Conservation (phyloP, 2,329 filamentous ascomycete species). For the Pseudocercospora ulei region DNA sequence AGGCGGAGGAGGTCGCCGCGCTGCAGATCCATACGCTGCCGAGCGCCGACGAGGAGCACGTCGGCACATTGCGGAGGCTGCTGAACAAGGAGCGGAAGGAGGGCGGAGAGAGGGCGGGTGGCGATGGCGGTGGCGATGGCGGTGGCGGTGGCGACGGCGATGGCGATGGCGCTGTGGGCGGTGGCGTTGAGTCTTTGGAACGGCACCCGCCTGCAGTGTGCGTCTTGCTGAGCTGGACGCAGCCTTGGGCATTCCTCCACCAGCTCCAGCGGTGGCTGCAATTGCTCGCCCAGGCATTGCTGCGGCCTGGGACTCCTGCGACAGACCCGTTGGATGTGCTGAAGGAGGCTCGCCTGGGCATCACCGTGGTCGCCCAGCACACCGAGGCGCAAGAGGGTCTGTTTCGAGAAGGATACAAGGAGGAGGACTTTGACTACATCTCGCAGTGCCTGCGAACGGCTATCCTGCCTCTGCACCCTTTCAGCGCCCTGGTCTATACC, state of each 20-base stretch:
- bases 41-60: slow-evolving; percentile 29
- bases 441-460: slow-evolving; percentile 86
- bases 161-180: slow-evolving; percentile 12
- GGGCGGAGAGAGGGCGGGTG: slow-evolving; percentile 12
- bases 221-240: slow-evolving; percentile 88
- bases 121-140: slow-evolving; percentile 11
- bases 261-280: slow-evolving; percentile 84
- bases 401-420: slow-evolving; percentile 87
- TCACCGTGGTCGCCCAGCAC: slow-evolving; percentile 94
- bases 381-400: slow-evolving; percentile 84
- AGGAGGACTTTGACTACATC: slow-evolving; percentile 93
- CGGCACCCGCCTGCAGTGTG: slow-evolving; percentile 46
- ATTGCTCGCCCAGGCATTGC: slow-evolving; percentile 64
- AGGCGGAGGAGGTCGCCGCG: slow-evolving; percentile 31
- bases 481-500: slow-evolving; percentile 51
- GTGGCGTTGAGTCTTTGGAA: slow-evolving; percentile 6
- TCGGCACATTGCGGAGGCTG: slow-evolving; percentile 25
- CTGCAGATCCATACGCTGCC: slow-evolving; percentile 32
- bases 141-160: slow-evolving; percentile 15
- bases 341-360: slow-evolving; percentile 79
- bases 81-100: slow-evolving; percentile 20
- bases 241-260: slow-evolving; percentile 85
- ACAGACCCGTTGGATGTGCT: slow-evolving; percentile 66
- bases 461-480: slow-evolving; percentile 54
- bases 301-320: slow-evolving; percentile 50